A percentile compares a stretch with the other conserved stretches of the same genome.
phyloP scores from a whole-genome alignment of 352 stramenopile species.

The Phytophthora macrochlamydospora region DNA sequence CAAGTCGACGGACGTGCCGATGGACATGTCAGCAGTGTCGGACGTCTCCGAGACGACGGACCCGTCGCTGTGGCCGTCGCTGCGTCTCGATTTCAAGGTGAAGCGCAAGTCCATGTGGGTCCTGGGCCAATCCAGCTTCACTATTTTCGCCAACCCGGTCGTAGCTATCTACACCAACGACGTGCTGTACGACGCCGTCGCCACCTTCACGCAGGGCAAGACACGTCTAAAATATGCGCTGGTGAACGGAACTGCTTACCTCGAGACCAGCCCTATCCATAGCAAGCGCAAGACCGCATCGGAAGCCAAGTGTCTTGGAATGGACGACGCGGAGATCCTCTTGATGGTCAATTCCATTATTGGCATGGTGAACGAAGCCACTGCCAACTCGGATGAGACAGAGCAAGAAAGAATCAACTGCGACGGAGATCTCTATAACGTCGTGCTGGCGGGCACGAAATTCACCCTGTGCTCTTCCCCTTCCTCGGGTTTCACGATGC shows the following conservation, averaged over 20 bases:
- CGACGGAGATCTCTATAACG: background rate
- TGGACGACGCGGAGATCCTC: background rate
- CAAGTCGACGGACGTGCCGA: background rate
- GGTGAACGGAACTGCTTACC: conserved; percentile 22
- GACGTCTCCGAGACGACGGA: background rate
- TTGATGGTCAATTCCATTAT: background rate
- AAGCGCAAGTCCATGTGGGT: conserved; percentile 27
- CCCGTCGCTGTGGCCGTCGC: conserved; percentile 6
- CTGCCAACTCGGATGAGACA: background rate
- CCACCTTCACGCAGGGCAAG: conserved; percentile 5
- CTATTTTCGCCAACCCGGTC: conserved; percentile 24
- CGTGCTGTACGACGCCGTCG: conserved; percentile 22
- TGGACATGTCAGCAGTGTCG: background rate
- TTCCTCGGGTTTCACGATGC: background rate
- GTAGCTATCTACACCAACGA: background rate
- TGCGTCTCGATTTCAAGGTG: conserved; percentile 22
- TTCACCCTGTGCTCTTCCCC: background rate
- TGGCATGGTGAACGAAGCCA: background rate
- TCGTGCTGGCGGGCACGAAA: background rate
- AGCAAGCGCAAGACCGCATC: background rate
- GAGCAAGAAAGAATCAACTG: background rate
- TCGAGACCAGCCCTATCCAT: conserved; percentile 2
- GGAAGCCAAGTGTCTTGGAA: conserved; percentile 10
- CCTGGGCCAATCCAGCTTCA: conserved; percentile 17
- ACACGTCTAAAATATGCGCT: conserved; percentile 18